These are phyloP conservation scores for Elongisporangium anandrum DNA, from an alignment of 352 stramenopile genomes.

Conservation along the genomic window DNA sequence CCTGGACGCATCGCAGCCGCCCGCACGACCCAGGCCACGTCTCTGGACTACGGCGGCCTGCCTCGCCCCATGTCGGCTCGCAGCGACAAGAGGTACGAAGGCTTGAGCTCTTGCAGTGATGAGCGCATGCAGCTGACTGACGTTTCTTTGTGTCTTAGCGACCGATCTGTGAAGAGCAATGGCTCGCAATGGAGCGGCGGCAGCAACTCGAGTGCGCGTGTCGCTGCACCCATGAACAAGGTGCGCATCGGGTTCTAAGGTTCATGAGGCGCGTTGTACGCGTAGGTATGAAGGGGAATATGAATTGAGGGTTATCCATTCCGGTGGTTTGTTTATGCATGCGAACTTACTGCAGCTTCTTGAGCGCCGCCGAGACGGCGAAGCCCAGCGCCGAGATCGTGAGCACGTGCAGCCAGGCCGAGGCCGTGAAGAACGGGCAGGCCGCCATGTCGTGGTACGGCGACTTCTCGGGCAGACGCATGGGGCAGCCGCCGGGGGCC, in stretches of 20 bases:
- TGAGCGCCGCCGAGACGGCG: constrained; percentile 33
- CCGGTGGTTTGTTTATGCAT: constrained; percentile 7
- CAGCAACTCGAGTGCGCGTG: constrained; percentile 40
- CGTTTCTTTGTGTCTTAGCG: constrained; percentile 8
- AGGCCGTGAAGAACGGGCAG: constrained; percentile 77
- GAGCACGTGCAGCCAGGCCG: constrained; percentile 71
- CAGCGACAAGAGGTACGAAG: constrained; percentile 61
- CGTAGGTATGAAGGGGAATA: too few relatives aligned
- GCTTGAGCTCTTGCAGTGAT: not conserved
- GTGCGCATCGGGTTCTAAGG: constrained; percentile 57
- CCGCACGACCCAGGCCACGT: constrained; percentile 23
- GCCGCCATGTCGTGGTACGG: constrained; percentile 71
- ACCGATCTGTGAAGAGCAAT: constrained; percentile 31
- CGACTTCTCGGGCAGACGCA: constrained; percentile 57
- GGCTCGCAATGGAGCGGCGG: constrained; percentile 40
- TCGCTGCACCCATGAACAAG: constrained; percentile 60
- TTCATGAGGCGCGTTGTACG: not conserved
- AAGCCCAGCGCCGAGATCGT: constrained; percentile 54
- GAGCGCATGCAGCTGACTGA: not conserved
- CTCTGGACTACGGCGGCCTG: constrained; percentile 8
- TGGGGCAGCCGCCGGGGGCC: constrained; percentile 54
- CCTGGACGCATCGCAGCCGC: constrained; percentile 56
- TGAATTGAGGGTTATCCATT: constrained; percentile 8
- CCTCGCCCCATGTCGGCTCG: constrained; percentile 55
- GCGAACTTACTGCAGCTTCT: constrained; percentile 47